Percentiles rank a stretch among this genome's conserved stretches.
phyloP scores from a whole-genome alignment of 306 rosid genomes.

The Dalbergia oliveri region DNA sequence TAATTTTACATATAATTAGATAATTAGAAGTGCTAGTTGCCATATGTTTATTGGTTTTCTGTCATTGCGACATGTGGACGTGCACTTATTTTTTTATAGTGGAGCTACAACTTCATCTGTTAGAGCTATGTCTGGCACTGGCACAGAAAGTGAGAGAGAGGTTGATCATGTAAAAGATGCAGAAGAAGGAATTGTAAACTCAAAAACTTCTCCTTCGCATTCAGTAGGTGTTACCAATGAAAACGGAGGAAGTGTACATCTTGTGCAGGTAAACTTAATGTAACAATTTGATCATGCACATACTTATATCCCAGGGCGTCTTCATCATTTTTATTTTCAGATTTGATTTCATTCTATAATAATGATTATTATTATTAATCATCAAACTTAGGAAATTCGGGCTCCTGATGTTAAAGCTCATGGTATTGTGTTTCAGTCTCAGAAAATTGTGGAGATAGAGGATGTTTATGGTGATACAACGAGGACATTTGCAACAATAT shows the following conservation, averaged over 20 bases:
- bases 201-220: constrained; percentile 63
- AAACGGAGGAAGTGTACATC: constrained; percentile 67
- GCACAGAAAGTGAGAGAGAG: constrained; percentile 65
- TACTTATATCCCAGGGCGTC: background rate
- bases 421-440: constrained; percentile 55
- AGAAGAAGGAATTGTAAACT: constrained; percentile 50
- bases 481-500: constrained; percentile 43
- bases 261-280: constrained; percentile 64
- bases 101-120: constrained; percentile 62
- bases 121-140: constrained; percentile 51
- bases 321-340: background rate
- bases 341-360: background rate
- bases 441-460: constrained; percentile 51
- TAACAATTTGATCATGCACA: constrained; percentile 22
- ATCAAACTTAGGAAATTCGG: background rate
- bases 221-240: constrained; percentile 73
- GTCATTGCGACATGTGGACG: constrained; percentile 33
- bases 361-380: background rate
- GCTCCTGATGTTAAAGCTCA: constrained; percentile 20
- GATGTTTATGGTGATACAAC: constrained; percentile 57
- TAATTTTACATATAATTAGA: constrained; percentile 1
- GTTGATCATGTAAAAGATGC: constrained; percentile 53
- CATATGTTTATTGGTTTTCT: constrained; percentile 2
- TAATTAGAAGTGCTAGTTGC: background rate
- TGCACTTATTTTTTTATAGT: constrained; percentile 52